Evolutionary conservation across 257 asterid species (phyloP).

Genomic region (Nicotiana noctiflora): DNA sequence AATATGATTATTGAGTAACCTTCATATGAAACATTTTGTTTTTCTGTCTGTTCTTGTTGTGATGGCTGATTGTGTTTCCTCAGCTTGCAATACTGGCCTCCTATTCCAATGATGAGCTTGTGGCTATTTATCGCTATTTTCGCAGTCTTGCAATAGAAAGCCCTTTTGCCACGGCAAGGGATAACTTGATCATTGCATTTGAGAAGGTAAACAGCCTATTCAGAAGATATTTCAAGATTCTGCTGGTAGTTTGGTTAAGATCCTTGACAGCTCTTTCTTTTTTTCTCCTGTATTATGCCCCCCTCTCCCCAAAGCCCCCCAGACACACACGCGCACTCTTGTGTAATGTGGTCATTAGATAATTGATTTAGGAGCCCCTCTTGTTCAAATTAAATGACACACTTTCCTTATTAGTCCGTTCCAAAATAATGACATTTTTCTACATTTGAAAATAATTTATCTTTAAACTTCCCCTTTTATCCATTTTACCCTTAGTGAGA

Average conservation of each 20-base stretch:
- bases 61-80: constrained; percentile 9
- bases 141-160: constrained; percentile 84
- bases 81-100: constrained; percentile 96
- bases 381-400: too few relatives aligned
- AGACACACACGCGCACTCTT: too few relatives aligned
- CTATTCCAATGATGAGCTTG: constrained; percentile 77
- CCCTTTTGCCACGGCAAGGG: constrained; percentile 84
- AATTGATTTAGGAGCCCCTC: neutral
- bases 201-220: constrained; percentile 65
- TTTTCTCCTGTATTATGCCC: neutral
- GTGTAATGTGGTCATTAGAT: neutral
- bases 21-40: neutral
- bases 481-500: too few relatives aligned
- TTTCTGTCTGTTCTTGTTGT: neutral
- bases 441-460: too few relatives aligned
- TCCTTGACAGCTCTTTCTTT: neutral
- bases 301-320: neutral
- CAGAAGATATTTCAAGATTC: neutral
- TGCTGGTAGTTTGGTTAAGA: neutral
- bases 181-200: constrained; percentile 83
- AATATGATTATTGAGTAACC: neutral
- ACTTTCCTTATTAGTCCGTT: too few relatives aligned
- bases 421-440: too few relatives aligned
- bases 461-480: too few relatives aligned
- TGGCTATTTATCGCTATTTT: constrained; percentile 77